Evolutionary conservation across 177 flowering plant genomes (phyloP).

Genomic region (Tripterygium wilfordii): DNA sequence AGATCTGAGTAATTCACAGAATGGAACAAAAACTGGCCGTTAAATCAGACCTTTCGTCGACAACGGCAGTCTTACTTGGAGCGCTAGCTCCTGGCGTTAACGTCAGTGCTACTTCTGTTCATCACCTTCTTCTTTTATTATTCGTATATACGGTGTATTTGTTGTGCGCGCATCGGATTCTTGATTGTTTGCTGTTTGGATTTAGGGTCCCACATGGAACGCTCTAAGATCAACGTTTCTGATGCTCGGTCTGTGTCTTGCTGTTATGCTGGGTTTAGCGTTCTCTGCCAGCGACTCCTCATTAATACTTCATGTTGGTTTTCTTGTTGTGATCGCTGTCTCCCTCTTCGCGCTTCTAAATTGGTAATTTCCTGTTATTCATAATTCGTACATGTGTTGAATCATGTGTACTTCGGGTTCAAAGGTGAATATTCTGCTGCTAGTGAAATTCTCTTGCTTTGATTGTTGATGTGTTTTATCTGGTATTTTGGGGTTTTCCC

Average conservation of each 20-base stretch:
- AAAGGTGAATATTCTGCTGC: too few species aligned
- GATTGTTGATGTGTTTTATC: too few species aligned
- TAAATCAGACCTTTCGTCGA: conserved; percentile 36
- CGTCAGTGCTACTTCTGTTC: conserved; percentile 28
- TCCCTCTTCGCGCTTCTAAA: conserved; percentile 69
- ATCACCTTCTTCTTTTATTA: background rate
- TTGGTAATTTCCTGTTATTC: conserved; percentile 37
- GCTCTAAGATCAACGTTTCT: conserved; percentile 59
- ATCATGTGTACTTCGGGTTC: too few species aligned
- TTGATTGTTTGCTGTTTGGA: conserved; percentile 4
- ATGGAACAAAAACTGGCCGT: conserved; percentile 20
- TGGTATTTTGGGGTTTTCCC: too few species aligned
- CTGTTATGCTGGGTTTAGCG: conserved; percentile 68
- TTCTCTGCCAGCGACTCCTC: conserved; percentile 57
- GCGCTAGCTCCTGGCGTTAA: conserved; percentile 92
- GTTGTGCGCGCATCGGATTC: too few species aligned
- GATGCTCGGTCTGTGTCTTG: conserved; percentile 62
- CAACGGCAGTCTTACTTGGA: conserved; percentile 77
- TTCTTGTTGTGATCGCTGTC: conserved; percentile 52
- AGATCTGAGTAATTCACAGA: background rate
- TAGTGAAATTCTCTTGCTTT: too few species aligned
- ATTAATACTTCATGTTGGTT: conserved; percentile 56
- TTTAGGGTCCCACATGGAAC: conserved; percentile 81
- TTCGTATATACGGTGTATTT: too few species aligned
- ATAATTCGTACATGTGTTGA: too few species aligned